A percentile compares a stretch with the other conserved stretches of the same genome.
phyloP scores from a whole-genome alignment of 352 stramenopile species.

The Globisporangium nodosum region DNA sequence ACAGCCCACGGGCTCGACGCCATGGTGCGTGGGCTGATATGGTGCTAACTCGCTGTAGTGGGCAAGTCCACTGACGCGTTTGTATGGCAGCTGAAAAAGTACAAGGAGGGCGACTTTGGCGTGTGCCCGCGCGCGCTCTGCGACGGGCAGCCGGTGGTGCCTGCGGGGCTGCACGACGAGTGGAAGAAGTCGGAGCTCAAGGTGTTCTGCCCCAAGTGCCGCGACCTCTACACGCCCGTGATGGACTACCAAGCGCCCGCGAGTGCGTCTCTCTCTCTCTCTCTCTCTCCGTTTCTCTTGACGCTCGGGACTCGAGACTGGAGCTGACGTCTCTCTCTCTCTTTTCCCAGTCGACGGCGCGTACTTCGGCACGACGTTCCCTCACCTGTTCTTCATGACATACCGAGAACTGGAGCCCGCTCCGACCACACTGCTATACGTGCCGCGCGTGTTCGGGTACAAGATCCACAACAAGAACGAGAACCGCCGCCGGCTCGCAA shows the following conservation, averaged over 20 bases:
- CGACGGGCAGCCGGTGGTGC: conserved; percentile 77
- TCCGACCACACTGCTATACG: conserved; percentile 80
- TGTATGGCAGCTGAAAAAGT: conserved; percentile 76
- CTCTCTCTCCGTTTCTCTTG: conserved; percentile 4
- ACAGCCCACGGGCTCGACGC: conserved; percentile 82
- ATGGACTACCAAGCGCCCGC: conserved; percentile 79
- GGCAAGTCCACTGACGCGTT: background rate
- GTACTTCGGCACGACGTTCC: conserved; percentile 98
- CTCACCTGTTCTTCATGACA: conserved; percentile 98
- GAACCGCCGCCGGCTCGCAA: conserved; percentile 75
- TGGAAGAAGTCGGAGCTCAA: conserved; percentile 90
- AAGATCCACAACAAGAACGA: conserved; percentile 88
- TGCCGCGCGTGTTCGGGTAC: conserved; percentile 90
- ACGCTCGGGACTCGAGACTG: too few relatives aligned
- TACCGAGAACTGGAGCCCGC: conserved; percentile 91
- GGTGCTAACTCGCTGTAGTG: conserved; percentile 12
- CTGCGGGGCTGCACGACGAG: conserved; percentile 81
- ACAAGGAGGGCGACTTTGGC: conserved; percentile 85
- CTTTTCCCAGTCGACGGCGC: conserved; percentile 86
- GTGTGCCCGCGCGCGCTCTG: conserved; percentile 81
- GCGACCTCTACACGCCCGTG: conserved; percentile 83
- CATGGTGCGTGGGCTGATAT: conserved; percentile 43
- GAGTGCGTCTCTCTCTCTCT: conserved; percentile 42
- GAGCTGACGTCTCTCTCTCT: background rate
- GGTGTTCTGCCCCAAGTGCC: conserved; percentile 87